These are phyloP conservation scores for Orbilia quercus DNA, from an alignment of 2,329 filamentous ascomycete species.

Conservation along the genomic window DNA sequence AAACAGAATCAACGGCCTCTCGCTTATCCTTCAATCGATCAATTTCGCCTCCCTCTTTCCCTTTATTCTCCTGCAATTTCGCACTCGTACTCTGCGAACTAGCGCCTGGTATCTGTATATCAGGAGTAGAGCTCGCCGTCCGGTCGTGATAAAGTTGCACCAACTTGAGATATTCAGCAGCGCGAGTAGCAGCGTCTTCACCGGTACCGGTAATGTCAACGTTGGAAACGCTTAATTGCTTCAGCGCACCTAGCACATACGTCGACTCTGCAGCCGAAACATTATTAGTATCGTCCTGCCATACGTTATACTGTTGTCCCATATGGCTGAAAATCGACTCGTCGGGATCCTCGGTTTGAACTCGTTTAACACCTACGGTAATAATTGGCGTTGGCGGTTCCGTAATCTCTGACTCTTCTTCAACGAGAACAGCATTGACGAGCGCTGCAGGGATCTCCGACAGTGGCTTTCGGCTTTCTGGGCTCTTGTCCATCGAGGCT, in stretches of 20 bases:
- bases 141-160: slow-evolving; percentile 7
- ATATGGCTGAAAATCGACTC: slow-evolving; percentile 44
- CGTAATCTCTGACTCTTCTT: slow-evolving; percentile 23
- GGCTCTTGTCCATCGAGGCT: slow-evolving; percentile 31
- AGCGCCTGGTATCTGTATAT: slow-evolving; percentile 12
- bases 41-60: slow-evolving; percentile 17
- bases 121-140: slow-evolving; percentile 1
- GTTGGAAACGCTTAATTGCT: slow-evolving; percentile 43
- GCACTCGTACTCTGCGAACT: slow-evolving; percentile 7
- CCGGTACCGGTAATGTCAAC: slow-evolving; percentile 10
- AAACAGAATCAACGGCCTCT: slow-evolving; percentile 37
- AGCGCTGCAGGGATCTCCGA: slow-evolving; percentile 35
- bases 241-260: slow-evolving; percentile 27
- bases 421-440: slow-evolving; percentile 25
- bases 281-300: slow-evolving; percentile 34
- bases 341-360: slow-evolving; percentile 35
- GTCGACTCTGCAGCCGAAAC: slow-evolving; percentile 4
- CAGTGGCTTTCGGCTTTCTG: slow-evolving; percentile 35
- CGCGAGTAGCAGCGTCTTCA: slow-evolving; percentile 12
- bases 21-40: slow-evolving; percentile 15
- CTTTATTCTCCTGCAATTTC: slow-evolving; percentile 44
- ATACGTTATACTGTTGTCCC: slow-evolving; percentile 39
- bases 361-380: slow-evolving; percentile 24
- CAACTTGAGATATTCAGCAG: slow-evolving; percentile 19
- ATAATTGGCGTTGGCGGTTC: slow-evolving; percentile 16